Conservation (phyloP, 495 filamentous ascomycete species). For the Hypomontagnella submonticulosa region DNA sequence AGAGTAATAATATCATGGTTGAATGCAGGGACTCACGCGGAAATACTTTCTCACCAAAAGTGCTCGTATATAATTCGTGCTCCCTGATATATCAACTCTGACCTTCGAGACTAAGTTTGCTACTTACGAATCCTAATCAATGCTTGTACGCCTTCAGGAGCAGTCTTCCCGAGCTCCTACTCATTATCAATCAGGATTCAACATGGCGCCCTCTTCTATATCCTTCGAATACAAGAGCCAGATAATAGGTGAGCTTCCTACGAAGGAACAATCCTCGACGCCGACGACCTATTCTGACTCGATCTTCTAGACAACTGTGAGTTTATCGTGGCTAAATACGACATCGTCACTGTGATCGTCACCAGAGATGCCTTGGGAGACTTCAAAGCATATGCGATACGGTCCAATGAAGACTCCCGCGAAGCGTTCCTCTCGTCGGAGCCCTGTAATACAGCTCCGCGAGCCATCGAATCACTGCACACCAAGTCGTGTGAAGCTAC, state of each 20-base stretch:
- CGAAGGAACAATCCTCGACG: neutral
- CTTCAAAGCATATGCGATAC: conserved; percentile 51
- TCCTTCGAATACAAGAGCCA: conserved; percentile 36
- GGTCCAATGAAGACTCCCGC: conserved; percentile 43
- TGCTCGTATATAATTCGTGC: conserved; percentile 34
- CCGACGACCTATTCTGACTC: conserved; percentile 7
- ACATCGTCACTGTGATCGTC: conserved; percentile 47
- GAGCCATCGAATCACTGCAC: conserved; percentile 46
- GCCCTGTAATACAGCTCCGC: conserved; percentile 33
- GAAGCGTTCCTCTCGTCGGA: conserved; percentile 48
- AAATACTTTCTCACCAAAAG: conserved; percentile 10
- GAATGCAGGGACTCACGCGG: conserved; percentile 27
- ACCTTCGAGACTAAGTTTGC: conserved; percentile 22
- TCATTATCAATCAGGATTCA: conserved; percentile 17
- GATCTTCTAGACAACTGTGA: conserved; percentile 52
- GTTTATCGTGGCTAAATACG: conserved; percentile 48
- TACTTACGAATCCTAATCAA: conserved; percentile 24
- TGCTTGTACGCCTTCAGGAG: conserved; percentile 30
- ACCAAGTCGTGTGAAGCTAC: conserved; percentile 51
- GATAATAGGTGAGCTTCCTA: conserved; percentile 37
- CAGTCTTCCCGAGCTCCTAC: conserved; percentile 8
- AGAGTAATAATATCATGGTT: too few relatives aligned
- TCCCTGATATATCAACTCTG: conserved; percentile 21
- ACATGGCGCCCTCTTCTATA: conserved; percentile 14
- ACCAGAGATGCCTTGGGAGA: conserved; percentile 47